These are phyloP conservation scores for Naumovozyma castellii DNA, from an alignment of 805 yeast species.

Conservation along the genomic window DNA sequence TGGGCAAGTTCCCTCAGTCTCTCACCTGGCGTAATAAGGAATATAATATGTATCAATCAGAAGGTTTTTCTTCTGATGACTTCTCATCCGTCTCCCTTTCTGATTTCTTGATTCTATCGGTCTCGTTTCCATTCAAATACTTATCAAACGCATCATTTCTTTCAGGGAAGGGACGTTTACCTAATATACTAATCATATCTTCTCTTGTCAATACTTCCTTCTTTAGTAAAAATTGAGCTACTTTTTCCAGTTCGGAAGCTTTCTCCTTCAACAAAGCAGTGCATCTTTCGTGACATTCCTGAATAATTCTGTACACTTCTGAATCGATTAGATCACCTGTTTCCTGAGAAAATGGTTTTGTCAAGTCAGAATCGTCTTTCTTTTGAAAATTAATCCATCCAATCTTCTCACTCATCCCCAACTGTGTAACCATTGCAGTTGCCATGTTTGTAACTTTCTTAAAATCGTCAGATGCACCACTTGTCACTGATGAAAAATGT, in stretches of 20 bases:
- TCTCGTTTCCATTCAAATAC: conserved; percentile 24
- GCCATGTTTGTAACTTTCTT: conserved; percentile 94
- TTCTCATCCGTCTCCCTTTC: neutral
- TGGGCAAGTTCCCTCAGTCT: too few relatives aligned
- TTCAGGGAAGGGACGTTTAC: conserved; percentile 87
- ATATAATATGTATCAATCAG: too few relatives aligned
- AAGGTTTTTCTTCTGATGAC: neutral
- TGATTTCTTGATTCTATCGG: conserved; percentile 21
- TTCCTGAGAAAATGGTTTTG: conserved; percentile 83
- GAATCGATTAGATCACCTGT: conserved; percentile 74
- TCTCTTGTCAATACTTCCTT: conserved; percentile 91
- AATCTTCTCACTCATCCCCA: conserved; percentile 83
- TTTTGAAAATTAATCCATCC: conserved; percentile 71
- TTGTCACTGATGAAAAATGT: conserved; percentile 82
- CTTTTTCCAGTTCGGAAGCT: conserved; percentile 64
- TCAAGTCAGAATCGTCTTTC: conserved; percentile 59
- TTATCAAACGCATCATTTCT: conserved; percentile 71
- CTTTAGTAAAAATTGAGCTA: conserved; percentile 75
- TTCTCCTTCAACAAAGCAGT: conserved; percentile 57
- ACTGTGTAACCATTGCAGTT: conserved; percentile 78
- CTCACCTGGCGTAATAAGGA: too few relatives aligned
- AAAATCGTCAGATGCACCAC: conserved; percentile 95
- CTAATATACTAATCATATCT: conserved; percentile 82
- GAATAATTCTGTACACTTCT: conserved; percentile 73
- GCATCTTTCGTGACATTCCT: conserved; percentile 67